Evolutionary conservation across 805 yeast species (phyloP), one percentile per base, ranked within the genome.

Genomic region (Metschnikowia arizonensis): DNA sequence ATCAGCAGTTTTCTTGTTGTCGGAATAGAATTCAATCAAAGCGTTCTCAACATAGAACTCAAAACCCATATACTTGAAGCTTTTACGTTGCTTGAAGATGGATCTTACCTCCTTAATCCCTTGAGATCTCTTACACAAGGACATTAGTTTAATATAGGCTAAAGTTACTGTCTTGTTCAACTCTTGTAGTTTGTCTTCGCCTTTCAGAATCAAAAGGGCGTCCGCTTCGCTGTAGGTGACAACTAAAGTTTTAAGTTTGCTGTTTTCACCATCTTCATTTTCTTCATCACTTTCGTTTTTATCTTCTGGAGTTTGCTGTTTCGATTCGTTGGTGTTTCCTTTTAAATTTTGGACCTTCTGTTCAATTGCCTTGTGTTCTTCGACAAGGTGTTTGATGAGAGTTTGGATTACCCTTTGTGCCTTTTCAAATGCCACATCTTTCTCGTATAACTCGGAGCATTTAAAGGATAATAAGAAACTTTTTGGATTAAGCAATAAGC

Each of bases 1-100:
- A 42, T 76, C 69, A 0, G 97, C 90, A 36, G 86, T 80, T 44
- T 79, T 82, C 19, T 75, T 66, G 49, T 82, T 85, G 48, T 78
- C 82, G 48, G 83, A 73, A 54, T 79, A 80, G 54, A 77, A 82
- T 59, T 91, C 99, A 69, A 89, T 72, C 59, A 79, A 69, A 0
- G 97, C 96, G 57, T 85, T 84, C 48, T 87, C 91, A 17, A 83
- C 82, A 63, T 77, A 91, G 17, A 91, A 76, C 54, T 88, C 88
- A 68, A 82, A 81, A 0, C 95, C 83, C 33, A 85, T 65, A 9
- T 70, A 66, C n/a, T 70, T 60, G 53, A 79, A 76, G 44, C 58
- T 62, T 58, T 81, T 79, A 55, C 96, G 78, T 53, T 74, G 77
- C 45, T 85, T 76, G 60, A 89, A 88, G 1, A 87, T 71, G 19